Base-by-base conservation (phyloP, 441 rosid species). In the Breynia disticha region DNA sequence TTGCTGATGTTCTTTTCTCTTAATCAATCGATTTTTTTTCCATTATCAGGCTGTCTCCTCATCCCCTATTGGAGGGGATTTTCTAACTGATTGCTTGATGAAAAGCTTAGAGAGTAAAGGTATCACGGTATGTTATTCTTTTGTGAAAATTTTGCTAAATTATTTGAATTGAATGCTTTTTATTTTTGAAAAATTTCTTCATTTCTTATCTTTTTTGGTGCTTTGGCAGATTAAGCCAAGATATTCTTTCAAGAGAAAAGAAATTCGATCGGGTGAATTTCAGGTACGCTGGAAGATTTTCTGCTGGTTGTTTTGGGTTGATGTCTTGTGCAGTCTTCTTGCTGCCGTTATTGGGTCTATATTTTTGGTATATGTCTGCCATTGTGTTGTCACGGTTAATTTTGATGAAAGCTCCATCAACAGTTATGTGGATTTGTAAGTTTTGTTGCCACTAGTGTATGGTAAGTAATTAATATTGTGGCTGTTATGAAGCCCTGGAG, bases 31-130 rank as follows among this genome's bases (percentile, higher is more conserved):
- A 7, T 57, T 37, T 32, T 37, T 47, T 53, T 66, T 46, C 54
- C 13, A 53, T 55, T 24, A 42, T 28, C 1, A 94, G 99, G 97
- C 91, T 57, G 97, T 94, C 50, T 52, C 78, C 18, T 65, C 93
- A 61, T 73, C 85, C 71, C 91, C 95, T 51, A 62, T 94, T 57
- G 99, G 99, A 67, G 99, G 99, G 59, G 99, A 90, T 22, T 68
- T 87, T 72, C 90, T 94, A 53, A 85, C 96, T 11, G 95, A 94
- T 63, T 89, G 99, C 84, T 74, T 94, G 74, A 72, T 79, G 78
- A 87, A 83, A 76, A 94, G 99, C 84, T 79, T 94, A 79, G 99
- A 90, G 82, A 78, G 94, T 79, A 94, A 87, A 75, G 86, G 95
- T 54, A 67, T 82, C 56, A 69, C 64, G 72, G 99, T 94, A 73